Base-by-base conservation (phyloP, 345 rosid species). In the Citrus australasica region DNA sequence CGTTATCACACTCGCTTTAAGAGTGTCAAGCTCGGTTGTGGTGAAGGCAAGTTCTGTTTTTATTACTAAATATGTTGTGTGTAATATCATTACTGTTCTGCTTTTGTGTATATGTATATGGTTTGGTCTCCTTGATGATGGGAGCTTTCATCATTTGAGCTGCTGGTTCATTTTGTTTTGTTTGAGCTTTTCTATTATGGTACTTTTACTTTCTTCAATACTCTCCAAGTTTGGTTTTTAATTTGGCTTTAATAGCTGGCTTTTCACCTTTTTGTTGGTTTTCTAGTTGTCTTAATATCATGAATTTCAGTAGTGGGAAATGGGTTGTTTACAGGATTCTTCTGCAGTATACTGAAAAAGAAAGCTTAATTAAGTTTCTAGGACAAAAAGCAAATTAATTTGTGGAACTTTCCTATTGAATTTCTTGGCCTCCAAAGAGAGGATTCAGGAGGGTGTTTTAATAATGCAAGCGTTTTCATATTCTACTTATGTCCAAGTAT, bases 1-100 rank as follows among this genome's bases (percentile, higher is more conserved):
- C 92, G 98, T 24, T 71, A 74, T 51, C 83, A 74, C 13, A 91
- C 98, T 76, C 82, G 82, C 55, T 93, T 91, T 86, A 95, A 86
- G 86, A 91, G 98, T 78, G 93, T 87, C 84, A 95, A 95, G 88
- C 98, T 92, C 80, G 79, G 88, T 42, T 95, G 98, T 62, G 97
- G 98, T 63, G 94, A 93, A 92, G 98, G 98, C 88, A 62, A 30
- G 56, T 40, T 17, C 58, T 53, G 58, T 9, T 53, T 13, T 64
- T 59, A 46, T 38, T 1, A 11, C 17, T 46, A 13, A 13, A 11
- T 13, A 46, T 46, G 16, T 46, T 46, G 51, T 11, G 51, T 13
- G 51, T 46, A 13, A 3, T 46, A 0, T 13, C 51, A 46, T 46
- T 46, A 13, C 51, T 1, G 58, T 53, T 53, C 58, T 53, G 58